phyloP scores from a whole-genome alignment of 306 rosid genomes.

The Cucurbita ficifolia region DNA sequence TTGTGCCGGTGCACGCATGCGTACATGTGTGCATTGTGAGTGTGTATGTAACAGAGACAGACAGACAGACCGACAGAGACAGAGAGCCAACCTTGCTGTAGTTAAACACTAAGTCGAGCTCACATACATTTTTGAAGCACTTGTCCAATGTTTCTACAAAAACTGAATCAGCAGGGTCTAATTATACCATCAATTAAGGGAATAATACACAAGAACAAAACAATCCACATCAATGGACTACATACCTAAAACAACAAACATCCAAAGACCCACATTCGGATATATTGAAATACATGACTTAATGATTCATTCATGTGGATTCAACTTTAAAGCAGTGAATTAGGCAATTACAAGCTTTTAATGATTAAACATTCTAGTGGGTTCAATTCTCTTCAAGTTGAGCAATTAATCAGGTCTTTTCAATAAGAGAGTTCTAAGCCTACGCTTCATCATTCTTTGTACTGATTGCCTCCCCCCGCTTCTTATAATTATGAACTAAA shows the following conservation, averaged over 20 bases:
- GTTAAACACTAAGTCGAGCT: conserved; percentile 85
- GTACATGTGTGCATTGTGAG: not conserved
- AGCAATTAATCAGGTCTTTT: not conserved
- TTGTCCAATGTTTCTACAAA: conserved; percentile 94
- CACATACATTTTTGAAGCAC: conserved; percentile 92
- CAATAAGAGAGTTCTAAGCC: not conserved
- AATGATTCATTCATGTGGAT: not conserved
- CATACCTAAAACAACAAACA: not conserved
- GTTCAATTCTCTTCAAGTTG: not conserved
- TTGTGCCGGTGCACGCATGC: not conserved
- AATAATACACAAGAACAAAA: not conserved
- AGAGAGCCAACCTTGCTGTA: conserved; percentile 65
- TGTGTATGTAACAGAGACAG: not conserved
- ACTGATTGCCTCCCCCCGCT: not conserved
- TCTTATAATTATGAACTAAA: not conserved
- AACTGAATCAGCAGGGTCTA: conserved; percentile 38
- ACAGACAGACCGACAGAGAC: not conserved
- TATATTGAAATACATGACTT: not conserved
- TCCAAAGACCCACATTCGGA: not conserved
- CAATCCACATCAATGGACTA: not conserved
- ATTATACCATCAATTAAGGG: conserved; percentile 11
- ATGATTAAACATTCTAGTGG: not conserved
- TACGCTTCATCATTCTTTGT: not conserved
- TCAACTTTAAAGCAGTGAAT: not conserved
- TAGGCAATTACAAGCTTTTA: not conserved